phyloP scores from a whole-genome alignment of 495 filamentous ascomycete species.

The Penicillium antarcticum region DNA sequence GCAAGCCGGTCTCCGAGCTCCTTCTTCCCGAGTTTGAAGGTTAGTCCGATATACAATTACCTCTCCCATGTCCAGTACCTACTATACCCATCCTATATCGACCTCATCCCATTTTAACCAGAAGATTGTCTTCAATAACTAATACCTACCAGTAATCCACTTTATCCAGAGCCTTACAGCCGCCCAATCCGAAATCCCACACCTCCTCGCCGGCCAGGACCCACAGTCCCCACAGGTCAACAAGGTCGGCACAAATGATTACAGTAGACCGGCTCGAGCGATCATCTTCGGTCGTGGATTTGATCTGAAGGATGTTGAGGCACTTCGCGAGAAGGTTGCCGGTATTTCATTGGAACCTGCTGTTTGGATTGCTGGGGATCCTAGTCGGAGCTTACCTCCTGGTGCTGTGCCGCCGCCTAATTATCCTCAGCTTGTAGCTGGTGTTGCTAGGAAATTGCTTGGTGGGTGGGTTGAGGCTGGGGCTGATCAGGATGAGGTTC shows the following conservation, averaged over 20 bases:
- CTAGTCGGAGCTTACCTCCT: constrained; percentile 1
- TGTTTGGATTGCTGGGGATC: constrained; percentile 16
- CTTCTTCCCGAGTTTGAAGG: constrained; percentile 29
- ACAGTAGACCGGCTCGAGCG: constrained; percentile 23
- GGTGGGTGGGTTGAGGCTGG: constrained; percentile 13
- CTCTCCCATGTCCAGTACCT: too few species aligned
- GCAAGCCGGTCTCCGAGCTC: constrained; percentile 22
- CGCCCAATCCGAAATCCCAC: constrained; percentile 22
- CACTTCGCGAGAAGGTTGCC: constrained; percentile 1
- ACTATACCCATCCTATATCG: too few species aligned
- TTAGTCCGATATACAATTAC: constrained; percentile 7
- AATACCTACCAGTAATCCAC: constrained; percentile 21
- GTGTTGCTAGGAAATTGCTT: constrained; percentile 4
- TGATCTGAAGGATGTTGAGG: constrained; percentile 13
- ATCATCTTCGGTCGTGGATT: constrained; percentile 33
- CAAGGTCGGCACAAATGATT: constrained; percentile 29
- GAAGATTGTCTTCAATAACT: too few species aligned
- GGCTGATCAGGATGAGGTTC: constrained; percentile 9
- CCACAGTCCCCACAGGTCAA: constrained; percentile 16
- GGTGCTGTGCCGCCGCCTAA: constrained; percentile 9
- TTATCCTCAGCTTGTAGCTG: constrained; percentile 11
- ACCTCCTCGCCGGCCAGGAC: constrained; percentile 24
- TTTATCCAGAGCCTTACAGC: constrained; percentile 22
- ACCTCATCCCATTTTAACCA: too few species aligned
- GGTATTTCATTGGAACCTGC: constrained; percentile 7